phyloP scores from a whole-genome alignment of 768 basidiomycete genomes.

The Phlebiopsis gigantea region DNA sequence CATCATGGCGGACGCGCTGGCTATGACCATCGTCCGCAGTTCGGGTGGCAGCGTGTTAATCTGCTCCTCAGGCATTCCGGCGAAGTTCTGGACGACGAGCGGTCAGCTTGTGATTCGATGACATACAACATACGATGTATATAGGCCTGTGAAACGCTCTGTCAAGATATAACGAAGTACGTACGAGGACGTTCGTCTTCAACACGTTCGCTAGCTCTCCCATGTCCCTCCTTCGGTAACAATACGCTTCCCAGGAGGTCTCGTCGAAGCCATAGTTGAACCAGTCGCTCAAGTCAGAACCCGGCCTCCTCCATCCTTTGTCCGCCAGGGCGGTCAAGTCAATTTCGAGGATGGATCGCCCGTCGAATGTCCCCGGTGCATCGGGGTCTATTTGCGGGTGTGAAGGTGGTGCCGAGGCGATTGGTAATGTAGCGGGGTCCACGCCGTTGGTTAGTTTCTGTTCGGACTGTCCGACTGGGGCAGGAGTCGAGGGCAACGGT shows the following conservation, averaged over 20 bases:
- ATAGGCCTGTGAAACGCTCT: neutral
- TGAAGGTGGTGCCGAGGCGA: constrained; percentile 67
- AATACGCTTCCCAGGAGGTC: constrained; percentile 91
- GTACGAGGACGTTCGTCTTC: constrained; percentile 77
- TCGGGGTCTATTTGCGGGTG: constrained; percentile 75
- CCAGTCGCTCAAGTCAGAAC: constrained; percentile 93
- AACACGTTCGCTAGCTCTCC: constrained; percentile 76
- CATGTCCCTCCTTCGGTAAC: constrained; percentile 74
- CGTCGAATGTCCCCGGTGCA: constrained; percentile 59
- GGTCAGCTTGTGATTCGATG: constrained; percentile 3
- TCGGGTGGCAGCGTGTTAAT: constrained; percentile 74
- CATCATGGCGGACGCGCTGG: constrained; percentile 76
- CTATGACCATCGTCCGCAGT: constrained; percentile 83
- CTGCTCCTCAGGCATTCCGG: constrained; percentile 80
- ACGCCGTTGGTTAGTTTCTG: constrained; percentile 37
- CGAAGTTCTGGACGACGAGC: constrained; percentile 53
- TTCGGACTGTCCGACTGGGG: constrained; percentile 10
- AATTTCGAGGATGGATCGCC: constrained; percentile 79
- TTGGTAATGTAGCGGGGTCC: constrained; percentile 61
- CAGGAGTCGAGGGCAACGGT: neutral
- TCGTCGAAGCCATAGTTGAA: constrained; percentile 99
- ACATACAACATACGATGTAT: neutral
- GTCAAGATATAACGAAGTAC: constrained; percentile 23
- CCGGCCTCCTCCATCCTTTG: constrained; percentile 89
- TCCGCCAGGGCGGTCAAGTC: constrained; percentile 71